Conservation (phyloP, 352 stramenopile genomes). For the Phytophthora tentaculata region DNA sequence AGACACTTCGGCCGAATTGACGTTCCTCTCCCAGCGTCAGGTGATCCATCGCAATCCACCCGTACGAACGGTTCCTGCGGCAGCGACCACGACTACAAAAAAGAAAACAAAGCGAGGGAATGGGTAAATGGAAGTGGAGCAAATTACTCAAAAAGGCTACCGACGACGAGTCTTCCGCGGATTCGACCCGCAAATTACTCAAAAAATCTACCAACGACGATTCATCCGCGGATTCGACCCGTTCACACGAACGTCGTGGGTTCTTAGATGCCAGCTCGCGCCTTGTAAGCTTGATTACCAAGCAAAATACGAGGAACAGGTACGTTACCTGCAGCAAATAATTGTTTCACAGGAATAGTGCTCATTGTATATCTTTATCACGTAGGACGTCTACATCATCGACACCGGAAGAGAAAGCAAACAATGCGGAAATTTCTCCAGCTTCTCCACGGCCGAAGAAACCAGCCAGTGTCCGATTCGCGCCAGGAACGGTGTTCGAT, state of each 20-base stretch:
- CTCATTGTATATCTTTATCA: not conserved
- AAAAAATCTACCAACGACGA: constrained; percentile 42
- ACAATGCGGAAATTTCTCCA: constrained; percentile 4
- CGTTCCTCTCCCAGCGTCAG: constrained; percentile 79
- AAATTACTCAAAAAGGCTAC: too few species aligned
- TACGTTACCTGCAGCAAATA: constrained; percentile 10
- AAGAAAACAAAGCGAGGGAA: constrained; percentile 43
- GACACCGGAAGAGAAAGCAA: not conserved
- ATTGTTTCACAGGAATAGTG: not conserved
- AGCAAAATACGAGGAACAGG: constrained; percentile 37
- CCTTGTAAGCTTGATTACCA: constrained; percentile 38
- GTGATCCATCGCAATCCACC: constrained; percentile 79
- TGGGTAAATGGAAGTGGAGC: too few species aligned
- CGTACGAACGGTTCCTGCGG: constrained; percentile 39
- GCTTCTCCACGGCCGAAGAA: constrained; percentile 21
- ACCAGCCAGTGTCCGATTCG: constrained; percentile 30
- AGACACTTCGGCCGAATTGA: constrained; percentile 72
- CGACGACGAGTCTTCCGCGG: too few species aligned
- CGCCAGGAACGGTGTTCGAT: constrained; percentile 24
- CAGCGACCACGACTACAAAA: constrained; percentile 12
- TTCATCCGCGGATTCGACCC: constrained; percentile 15
- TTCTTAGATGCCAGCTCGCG: constrained; percentile 39
- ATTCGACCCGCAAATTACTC: constrained; percentile 55
- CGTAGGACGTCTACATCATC: constrained; percentile 7
- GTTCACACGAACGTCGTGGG: constrained; percentile 27